Conservation (phyloP, 805 yeast genomes). For the Candida tammaniensis region DNA sequence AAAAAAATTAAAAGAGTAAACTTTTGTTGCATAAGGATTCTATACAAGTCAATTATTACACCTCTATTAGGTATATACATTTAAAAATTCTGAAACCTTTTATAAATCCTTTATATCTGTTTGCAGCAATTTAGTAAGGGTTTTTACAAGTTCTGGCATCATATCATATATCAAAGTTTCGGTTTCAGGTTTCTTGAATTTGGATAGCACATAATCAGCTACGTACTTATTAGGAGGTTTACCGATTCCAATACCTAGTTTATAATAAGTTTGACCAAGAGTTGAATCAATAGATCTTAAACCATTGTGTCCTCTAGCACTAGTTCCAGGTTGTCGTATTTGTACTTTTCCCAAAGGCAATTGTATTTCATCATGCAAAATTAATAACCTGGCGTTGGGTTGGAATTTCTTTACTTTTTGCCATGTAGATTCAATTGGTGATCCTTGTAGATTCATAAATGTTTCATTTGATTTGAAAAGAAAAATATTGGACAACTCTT, state of each 20-base stretch:
- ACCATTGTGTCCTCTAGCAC: constrained; percentile 85
- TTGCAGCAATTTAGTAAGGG: too few species aligned
- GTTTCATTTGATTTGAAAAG: constrained; percentile 49
- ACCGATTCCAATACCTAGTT: constrained; percentile 77
- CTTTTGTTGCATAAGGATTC: too few species aligned
- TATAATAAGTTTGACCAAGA: constrained; percentile 54
- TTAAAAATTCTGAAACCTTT: too few species aligned
- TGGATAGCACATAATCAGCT: constrained; percentile 65
- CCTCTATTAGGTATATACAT: too few species aligned
- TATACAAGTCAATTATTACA: too few species aligned
- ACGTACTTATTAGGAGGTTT: constrained; percentile 47
- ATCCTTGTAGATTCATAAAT: constrained; percentile 73
- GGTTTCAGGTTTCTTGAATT: constrained; percentile 46
- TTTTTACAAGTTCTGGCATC: constrained; percentile 25
- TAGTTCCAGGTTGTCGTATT: constrained; percentile 55
- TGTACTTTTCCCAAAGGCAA: constrained; percentile 64
- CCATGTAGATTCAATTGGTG: constrained; percentile 51
- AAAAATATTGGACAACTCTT: constrained; percentile 28
- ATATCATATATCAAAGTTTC: constrained; percentile 37
- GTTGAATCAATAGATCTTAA: constrained; percentile 52
- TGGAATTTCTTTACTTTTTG: constrained; percentile 23
- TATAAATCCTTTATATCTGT: too few species aligned
- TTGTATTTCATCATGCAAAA: constrained; percentile 79
- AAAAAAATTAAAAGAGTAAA: too few species aligned
- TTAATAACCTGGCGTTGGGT: constrained; percentile 42